phyloP scores from a whole-genome alignment of 495 filamentous ascomycete genomes.

The Cetradonia linearis region DNA sequence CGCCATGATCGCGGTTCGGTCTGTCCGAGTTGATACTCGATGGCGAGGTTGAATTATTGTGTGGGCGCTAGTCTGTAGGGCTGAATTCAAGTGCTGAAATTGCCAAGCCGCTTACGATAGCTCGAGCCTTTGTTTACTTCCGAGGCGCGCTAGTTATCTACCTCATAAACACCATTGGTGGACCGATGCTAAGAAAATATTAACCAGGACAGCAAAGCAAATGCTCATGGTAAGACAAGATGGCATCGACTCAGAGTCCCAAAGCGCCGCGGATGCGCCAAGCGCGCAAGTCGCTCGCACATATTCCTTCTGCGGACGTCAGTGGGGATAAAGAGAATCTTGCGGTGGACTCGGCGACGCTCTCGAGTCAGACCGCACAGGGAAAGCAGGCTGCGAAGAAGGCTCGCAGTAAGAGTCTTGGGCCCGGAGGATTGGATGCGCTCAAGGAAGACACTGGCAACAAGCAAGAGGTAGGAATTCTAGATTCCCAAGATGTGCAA shows the following conservation, averaged over 20 bases:
- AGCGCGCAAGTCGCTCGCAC: slow-evolving; percentile 69
- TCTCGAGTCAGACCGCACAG: slow-evolving; percentile 30
- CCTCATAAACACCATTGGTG: background rate
- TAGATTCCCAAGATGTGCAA: background rate
- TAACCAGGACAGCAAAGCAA: background rate
- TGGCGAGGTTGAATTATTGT: slow-evolving; percentile 32
- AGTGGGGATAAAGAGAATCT: slow-evolving; percentile 61
- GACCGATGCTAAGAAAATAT: background rate
- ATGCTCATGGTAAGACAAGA: background rate
- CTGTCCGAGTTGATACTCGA: slow-evolving; percentile 32
- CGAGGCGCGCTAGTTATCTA: slow-evolving; percentile 18
- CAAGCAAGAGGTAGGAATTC: slow-evolving; percentile 55
- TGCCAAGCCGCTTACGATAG: slow-evolving; percentile 19
- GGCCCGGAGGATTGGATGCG: slow-evolving; percentile 77
- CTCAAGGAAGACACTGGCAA: slow-evolving; percentile 72
- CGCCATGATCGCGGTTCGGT: slow-evolving; percentile 73
- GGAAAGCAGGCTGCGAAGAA: slow-evolving; percentile 51
- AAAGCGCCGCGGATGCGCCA: slow-evolving; percentile 35
- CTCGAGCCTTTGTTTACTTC: slow-evolving; percentile 22
- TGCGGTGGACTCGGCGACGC: slow-evolving; percentile 47
- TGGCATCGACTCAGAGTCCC: slow-evolving; percentile 17
- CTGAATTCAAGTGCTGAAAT: slow-evolving; percentile 14
- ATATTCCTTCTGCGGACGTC: slow-evolving; percentile 43
- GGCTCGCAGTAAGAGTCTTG: slow-evolving; percentile 87
- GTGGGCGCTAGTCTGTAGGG: slow-evolving; percentile 20